Percentiles rank a stretch among this genome's conserved stretches.
Evolutionary conservation across 1,139 yeast species (phyloP).

Genomic region (Suhomyces anneliseae): DNA sequence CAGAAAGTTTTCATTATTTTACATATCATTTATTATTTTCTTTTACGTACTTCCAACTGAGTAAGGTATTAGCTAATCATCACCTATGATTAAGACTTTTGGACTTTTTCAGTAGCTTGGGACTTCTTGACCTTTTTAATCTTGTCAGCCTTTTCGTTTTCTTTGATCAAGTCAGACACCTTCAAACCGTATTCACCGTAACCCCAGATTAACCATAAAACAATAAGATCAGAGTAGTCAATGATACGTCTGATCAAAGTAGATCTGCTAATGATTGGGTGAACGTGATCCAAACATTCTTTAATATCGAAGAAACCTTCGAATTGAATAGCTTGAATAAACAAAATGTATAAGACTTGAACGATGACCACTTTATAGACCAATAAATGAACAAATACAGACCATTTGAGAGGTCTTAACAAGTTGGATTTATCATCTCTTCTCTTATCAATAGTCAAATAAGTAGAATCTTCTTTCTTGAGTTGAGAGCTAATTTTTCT

Average conservation of each 20-base stretch:
- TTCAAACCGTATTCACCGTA: slow-evolving; percentile 6
- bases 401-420: slow-evolving; percentile 9
- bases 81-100: not conserved
- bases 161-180: not conserved
- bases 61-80: not conserved
- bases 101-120: not conserved
- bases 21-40: too few species aligned
- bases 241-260: slow-evolving; percentile 2
- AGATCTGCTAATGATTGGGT: slow-evolving; percentile 3
- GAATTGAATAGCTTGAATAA: slow-evolving; percentile 10
- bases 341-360: slow-evolving; percentile 6
- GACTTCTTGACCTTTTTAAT: not conserved
- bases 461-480: slow-evolving; percentile 3
- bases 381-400: slow-evolving; percentile 13
- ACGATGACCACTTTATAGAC: slow-evolving; percentile 9
- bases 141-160: not conserved
- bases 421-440: slow-evolving; percentile 9
- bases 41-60: too few species aligned
- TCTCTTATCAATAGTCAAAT: slow-evolving; percentile 6
- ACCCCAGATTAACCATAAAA: slow-evolving; percentile 17
- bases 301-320: slow-evolving; percentile 14
- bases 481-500: not conserved
- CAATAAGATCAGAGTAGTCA: slow-evolving; percentile 10
- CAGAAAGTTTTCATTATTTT: too few species aligned
- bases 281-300: slow-evolving; percentile 13